Evolutionary conservation across 768 basidiomycete species (phyloP).

Genomic region (Leucogyrophana mollusca): DNA sequence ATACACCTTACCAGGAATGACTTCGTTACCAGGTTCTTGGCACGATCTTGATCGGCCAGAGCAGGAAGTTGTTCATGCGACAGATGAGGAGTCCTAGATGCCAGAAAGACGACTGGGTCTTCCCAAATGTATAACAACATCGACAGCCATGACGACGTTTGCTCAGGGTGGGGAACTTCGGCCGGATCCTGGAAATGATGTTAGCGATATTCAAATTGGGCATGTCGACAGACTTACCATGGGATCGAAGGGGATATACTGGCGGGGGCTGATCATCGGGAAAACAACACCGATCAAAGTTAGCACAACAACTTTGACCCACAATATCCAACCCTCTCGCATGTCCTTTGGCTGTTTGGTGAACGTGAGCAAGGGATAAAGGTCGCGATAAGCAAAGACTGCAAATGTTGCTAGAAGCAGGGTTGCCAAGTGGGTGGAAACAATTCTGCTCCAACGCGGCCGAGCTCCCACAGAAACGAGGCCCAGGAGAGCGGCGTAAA

Average conservation of each 20-base stretch:
- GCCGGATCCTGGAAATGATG: conserved; percentile 20
- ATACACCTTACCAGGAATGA: conserved; percentile 32
- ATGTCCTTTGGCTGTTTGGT: conserved; percentile 47
- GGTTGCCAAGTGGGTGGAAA: conserved; percentile 42
- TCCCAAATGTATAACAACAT: conserved; percentile 48
- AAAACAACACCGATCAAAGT: conserved; percentile 43
- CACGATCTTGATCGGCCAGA: conserved; percentile 46
- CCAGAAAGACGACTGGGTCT: conserved; percentile 47
- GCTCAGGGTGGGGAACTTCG: conserved; percentile 34
- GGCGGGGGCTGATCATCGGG: conserved; percentile 55
- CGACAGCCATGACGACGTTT: conserved; percentile 36
- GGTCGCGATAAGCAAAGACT: conserved; percentile 55
- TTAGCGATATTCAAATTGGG: neutral
- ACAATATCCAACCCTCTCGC: conserved; percentile 46
- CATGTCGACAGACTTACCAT: conserved; percentile 1
- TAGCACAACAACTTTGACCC: conserved; percentile 52
- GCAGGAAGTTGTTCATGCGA: conserved; percentile 42
- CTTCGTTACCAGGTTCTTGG: conserved; percentile 31
- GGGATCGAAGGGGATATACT: conserved; percentile 58
- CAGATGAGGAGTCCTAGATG: conserved; percentile 42
- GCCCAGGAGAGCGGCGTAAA: conserved; percentile 40
- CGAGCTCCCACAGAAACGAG: conserved; percentile 34
- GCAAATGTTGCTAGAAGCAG: conserved; percentile 45
- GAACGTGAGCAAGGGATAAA: conserved; percentile 60
- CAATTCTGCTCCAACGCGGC: conserved; percentile 28